Evolutionary conservation across 345 rosid species (phyloP).

Genomic region (Lenwebbia sp.): DNA sequence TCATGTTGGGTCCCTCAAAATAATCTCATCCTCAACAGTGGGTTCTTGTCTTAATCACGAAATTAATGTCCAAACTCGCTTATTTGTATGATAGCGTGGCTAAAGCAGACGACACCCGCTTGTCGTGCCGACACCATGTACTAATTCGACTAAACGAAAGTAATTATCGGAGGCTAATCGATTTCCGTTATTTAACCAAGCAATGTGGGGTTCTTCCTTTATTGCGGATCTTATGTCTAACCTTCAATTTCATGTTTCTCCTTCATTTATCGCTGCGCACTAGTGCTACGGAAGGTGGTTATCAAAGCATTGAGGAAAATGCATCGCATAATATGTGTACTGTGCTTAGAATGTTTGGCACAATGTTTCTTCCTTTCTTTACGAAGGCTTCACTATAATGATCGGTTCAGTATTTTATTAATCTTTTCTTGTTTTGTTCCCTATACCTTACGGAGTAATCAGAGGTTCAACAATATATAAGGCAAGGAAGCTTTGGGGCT

Average conservation of each 20-base stretch:
- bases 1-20: background rate
- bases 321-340: too few species aligned
- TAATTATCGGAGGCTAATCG: background rate
- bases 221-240: background rate
- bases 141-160: background rate
- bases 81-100: background rate
- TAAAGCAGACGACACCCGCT: background rate
- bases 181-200: background rate
- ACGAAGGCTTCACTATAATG: too few species aligned
- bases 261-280: background rate
- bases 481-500: background rate
- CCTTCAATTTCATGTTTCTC: background rate
- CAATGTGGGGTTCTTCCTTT: background rate
- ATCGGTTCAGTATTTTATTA: too few species aligned
- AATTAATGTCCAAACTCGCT: background rate
- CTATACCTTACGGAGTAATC: too few species aligned
- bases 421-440: too few species aligned
- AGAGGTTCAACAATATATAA: background rate
- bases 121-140: background rate
- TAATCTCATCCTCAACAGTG: background rate
- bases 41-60: background rate
- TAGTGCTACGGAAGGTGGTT: background rate
- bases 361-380: too few species aligned
- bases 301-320: background rate
- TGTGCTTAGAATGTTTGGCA: too few species aligned